A percentile compares a stretch with the other conserved stretches of the same genome.
Conservation (phyloP, 257 asterid genomes). For the Solanum etuberosum region DNA sequence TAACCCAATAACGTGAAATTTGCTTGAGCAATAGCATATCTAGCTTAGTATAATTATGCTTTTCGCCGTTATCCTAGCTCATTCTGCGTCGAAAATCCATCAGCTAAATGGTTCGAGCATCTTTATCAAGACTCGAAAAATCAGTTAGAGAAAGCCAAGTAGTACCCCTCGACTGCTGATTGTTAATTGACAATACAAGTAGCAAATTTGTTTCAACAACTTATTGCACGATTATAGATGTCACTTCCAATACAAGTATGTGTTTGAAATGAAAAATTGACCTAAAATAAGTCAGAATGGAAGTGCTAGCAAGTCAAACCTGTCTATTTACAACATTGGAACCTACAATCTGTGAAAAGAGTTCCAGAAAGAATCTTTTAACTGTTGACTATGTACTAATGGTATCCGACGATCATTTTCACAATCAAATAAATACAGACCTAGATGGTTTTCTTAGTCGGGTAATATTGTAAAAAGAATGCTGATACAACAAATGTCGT, state of each 20-base stretch:
- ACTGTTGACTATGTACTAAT: conserved; percentile 58
- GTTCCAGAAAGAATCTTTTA: conserved; percentile 39
- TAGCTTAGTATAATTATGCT: no score
- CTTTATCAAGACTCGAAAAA: neutral
- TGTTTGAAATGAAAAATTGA: neutral
- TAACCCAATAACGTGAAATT: neutral
- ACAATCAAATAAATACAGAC: conserved; percentile 15
- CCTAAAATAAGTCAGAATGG: conserved; percentile 7
- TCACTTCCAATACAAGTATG: neutral
- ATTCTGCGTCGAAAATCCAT: neutral
- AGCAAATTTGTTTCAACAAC: neutral
- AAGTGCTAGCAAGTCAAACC: conserved; percentile 24
- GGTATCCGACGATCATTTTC: conserved; percentile 30
- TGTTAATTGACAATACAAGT: neutral
- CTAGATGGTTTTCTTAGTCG: conserved; percentile 3
- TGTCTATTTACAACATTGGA: conserved; percentile 30
- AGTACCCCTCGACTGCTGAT: neutral
- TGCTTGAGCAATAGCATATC: no score
- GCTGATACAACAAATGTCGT: conserved; percentile 12
- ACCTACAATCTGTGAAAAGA: conserved; percentile 20
- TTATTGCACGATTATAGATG: neutral
- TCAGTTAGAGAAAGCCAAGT: neutral
- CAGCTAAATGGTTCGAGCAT: neutral
- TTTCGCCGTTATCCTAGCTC: no score
- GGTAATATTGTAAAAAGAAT: conserved; percentile 13